phyloP scores from a whole-genome alignment of 495 filamentous ascomycete species.

The Aspergillus leporis region DNA sequence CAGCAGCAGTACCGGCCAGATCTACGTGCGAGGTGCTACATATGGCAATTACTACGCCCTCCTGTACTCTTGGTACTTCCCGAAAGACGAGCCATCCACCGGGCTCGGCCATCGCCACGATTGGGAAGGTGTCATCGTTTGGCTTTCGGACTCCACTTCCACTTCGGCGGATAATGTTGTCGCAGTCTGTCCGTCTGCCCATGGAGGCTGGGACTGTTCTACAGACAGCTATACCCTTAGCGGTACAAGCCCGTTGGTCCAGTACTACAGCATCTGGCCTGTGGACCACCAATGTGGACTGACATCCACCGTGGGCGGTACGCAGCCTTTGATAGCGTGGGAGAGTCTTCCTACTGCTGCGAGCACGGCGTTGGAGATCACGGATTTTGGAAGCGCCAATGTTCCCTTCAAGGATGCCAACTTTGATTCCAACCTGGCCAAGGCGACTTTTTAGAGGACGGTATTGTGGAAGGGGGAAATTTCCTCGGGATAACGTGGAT shows the following conservation, averaged over 20 bases:
- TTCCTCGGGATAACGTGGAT: no score
- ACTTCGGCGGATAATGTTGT: constrained; percentile 44
- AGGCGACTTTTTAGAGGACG: constrained; percentile 32
- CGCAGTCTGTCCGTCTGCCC: constrained; percentile 53
- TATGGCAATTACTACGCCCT: constrained; percentile 39
- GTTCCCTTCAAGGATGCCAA: constrained; percentile 48
- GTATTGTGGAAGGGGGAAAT: no score
- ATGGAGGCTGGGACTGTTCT: constrained; percentile 52
- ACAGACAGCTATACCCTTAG: constrained; percentile 39
- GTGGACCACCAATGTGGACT: constrained; percentile 49
- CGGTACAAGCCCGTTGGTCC: constrained; percentile 44
- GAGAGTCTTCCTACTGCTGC: constrained; percentile 46
- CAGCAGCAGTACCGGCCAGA: constrained; percentile 47
- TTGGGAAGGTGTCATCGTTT: constrained; percentile 55
- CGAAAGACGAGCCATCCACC: constrained; percentile 45
- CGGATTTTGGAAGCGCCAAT: constrained; percentile 45
- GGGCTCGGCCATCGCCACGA: constrained; percentile 52
- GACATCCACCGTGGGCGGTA: constrained; percentile 46
- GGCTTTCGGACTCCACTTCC: constrained; percentile 36
- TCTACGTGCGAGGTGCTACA: constrained; percentile 49
- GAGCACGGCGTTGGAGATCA: constrained; percentile 36
- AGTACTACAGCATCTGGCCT: constrained; percentile 50
- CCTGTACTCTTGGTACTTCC: constrained; percentile 57
- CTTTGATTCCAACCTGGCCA: constrained; percentile 40
- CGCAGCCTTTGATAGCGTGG: constrained; percentile 57